Evolutionary conservation across 2,329 filamentous ascomycete genomes (phyloP).

Genomic region (Cladophialophora yegresii): DNA sequence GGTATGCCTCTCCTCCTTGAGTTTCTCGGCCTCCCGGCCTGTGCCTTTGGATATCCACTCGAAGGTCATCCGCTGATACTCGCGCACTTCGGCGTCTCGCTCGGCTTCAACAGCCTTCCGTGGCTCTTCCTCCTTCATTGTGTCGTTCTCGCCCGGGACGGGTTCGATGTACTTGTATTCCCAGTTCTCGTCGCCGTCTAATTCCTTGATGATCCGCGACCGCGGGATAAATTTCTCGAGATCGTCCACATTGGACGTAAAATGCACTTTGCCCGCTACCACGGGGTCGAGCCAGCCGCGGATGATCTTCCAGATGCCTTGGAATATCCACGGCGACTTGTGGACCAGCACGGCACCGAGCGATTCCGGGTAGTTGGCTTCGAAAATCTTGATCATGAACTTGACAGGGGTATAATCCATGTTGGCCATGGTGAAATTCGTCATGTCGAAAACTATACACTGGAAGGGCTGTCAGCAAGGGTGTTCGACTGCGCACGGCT

Average conservation of each 20-base stretch:
- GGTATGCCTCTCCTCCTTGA: conserved; percentile 60
- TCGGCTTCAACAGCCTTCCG: conserved; percentile 65
- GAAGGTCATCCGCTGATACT: conserved; percentile 73
- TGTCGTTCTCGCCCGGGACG: conserved; percentile 70
- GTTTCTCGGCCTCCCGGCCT: conserved; percentile 49
- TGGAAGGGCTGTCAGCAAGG: conserved; percentile 42
- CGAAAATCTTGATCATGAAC: conserved; percentile 99
- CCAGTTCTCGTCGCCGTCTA: conserved; percentile 85
- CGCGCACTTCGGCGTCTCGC: conserved; percentile 65
- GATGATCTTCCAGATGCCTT: conserved; percentile 97
- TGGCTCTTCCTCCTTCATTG: conserved; percentile 68
- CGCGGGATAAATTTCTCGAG: conserved; percentile 73
- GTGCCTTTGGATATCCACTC: conserved; percentile 67
- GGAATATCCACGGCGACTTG: conserved; percentile 96
- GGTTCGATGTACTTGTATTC: conserved; percentile 81
- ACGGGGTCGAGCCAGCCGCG: conserved; percentile 88
- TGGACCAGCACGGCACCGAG: conserved; percentile 89
- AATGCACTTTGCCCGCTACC: conserved; percentile 38
- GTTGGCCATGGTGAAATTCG: conserved; percentile 86
- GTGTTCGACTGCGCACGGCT: not conserved
- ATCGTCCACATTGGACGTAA: conserved; percentile 63
- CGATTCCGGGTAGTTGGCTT: conserved; percentile 96
- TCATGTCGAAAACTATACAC: conserved; percentile 97
- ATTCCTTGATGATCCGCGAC: conserved; percentile 73
- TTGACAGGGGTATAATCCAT: conserved; percentile 98